These are phyloP conservation scores for Chytridium lagenaria DNA, from an alignment of 371 early-diverging fungal species.

Conservation along the genomic window DNA sequence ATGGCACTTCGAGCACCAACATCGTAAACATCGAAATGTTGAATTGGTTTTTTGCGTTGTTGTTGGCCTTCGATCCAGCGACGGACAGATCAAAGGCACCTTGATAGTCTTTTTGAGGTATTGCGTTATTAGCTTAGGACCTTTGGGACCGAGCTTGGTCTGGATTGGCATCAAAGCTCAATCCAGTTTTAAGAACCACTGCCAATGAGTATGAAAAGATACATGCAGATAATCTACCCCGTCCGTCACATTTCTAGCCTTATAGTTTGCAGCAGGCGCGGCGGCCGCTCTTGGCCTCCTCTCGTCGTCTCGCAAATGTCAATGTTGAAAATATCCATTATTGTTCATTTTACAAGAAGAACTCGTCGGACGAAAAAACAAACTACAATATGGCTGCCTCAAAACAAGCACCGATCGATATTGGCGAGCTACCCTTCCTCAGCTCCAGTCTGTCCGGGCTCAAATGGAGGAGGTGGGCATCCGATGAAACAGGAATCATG, in stretches of 20 bases:
- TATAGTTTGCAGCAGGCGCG: not conserved
- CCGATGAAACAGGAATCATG: slow-evolving; percentile 10
- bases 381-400: not conserved
- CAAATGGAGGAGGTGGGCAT: slow-evolving; percentile 86
- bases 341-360: not conserved
- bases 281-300: not conserved
- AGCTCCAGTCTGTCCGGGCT: slow-evolving; percentile 81
- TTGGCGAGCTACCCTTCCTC: slow-evolving; percentile 82
- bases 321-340: slow-evolving; percentile 15
- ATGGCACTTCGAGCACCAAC: not conserved
- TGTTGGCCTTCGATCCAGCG: not conserved
- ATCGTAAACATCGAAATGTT: slow-evolving; percentile 8
- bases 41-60: slow-evolving; percentile 7
- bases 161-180: not conserved
- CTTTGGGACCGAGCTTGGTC: slow-evolving; percentile 19
- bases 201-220: not conserved
- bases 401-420: slow-evolving; percentile 66
- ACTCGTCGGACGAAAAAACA: not conserved
- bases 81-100: not conserved
- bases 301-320: slow-evolving; percentile 6
- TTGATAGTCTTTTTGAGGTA: slow-evolving; percentile 9
- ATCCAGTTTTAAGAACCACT: not conserved
- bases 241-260: slow-evolving; percentile 3
- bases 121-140: not conserved
- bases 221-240: not conserved